These are phyloP conservation scores for Penicillium sp. DNA, from an alignment of 2,329 filamentous ascomycete species.

Conservation along the genomic window DNA sequence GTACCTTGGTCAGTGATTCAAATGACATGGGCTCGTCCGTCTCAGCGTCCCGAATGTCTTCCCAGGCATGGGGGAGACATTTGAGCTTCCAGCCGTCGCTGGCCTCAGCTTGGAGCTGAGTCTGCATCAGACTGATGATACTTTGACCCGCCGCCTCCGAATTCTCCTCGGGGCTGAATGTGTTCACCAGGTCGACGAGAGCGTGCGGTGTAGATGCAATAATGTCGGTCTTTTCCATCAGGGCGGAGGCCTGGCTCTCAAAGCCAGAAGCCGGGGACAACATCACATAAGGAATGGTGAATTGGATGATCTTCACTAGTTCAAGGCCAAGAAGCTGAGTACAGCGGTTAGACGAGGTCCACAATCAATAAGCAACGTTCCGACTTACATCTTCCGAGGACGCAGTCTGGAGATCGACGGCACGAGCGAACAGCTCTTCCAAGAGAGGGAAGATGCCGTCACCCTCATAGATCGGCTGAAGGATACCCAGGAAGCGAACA, in stretches of 20 bases:
- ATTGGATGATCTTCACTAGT: conserved; percentile 91
- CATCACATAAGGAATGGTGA: conserved; percentile 89
- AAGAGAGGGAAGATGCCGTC: conserved; percentile 82
- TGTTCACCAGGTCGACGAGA: conserved; percentile 80
- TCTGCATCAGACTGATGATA: conserved; percentile 76
- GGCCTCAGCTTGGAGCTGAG: conserved; percentile 76
- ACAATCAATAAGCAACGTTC: not conserved
- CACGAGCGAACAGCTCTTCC: conserved; percentile 83
- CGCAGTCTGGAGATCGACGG: conserved; percentile 88
- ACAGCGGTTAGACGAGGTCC: conserved; percentile 16
- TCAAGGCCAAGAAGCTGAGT: conserved; percentile 64
- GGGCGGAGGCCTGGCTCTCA: conserved; percentile 67
- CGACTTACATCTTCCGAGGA: conserved; percentile 82
- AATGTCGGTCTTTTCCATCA: conserved; percentile 92
- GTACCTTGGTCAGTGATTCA: conserved; percentile 64
- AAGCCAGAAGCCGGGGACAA: conserved; percentile 66
- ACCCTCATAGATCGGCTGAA: conserved; percentile 74
- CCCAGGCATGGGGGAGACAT: conserved; percentile 58
- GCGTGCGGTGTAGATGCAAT: conserved; percentile 85
- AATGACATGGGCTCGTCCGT: conserved; percentile 54
- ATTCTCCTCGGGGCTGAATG: conserved; percentile 63
- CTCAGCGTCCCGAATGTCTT: conserved; percentile 34
- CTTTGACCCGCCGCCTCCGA: conserved; percentile 64
- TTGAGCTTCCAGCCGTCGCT: conserved; percentile 69
- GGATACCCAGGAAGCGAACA: conserved; percentile 80